These are phyloP conservation scores for Auriscalpium microsporum DNA, from an alignment of 768 basidiomycete species.

Conservation along the genomic window DNA sequence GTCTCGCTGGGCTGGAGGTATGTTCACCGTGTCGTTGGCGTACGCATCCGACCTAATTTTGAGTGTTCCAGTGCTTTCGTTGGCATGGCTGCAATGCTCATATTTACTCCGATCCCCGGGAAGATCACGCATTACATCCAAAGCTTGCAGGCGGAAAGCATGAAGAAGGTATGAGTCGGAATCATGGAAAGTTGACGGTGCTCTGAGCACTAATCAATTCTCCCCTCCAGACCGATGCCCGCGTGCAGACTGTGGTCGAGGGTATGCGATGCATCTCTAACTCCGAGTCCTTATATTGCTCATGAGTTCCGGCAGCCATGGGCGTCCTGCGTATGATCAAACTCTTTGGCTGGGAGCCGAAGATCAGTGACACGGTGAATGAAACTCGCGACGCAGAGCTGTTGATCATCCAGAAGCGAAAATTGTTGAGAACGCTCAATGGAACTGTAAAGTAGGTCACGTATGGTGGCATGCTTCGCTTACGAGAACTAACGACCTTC, in stretches of 20 bases:
- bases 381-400: slow-evolving; percentile 34
- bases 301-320: slow-evolving; percentile 18
- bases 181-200: background rate
- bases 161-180: slow-evolving; percentile 27
- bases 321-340: slow-evolving; percentile 40
- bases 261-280: slow-evolving; percentile 12
- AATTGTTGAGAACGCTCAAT: slow-evolving; percentile 27
- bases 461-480: background rate
- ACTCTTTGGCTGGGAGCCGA: slow-evolving; percentile 57
- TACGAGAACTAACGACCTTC: background rate
- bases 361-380: slow-evolving; percentile 25
- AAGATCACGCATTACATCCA: slow-evolving; percentile 29
- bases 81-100: slow-evolving; percentile 32
- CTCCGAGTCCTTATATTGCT: background rate
- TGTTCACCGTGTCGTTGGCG: background rate
- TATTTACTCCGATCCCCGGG: slow-evolving; percentile 36
- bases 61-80: slow-evolving; percentile 26
- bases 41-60: background rate
- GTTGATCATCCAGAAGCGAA: slow-evolving; percentile 24
- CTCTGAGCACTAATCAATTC: too few relatives aligned
- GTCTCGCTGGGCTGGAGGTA: slow-evolving; percentile 43
- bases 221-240: slow-evolving; percentile 32
- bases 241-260: slow-evolving; percentile 39
- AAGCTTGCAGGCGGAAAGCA: slow-evolving; percentile 28
- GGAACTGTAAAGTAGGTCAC: slow-evolving; percentile 22